Conservation (phyloP, 1,284 basidiomycete genomes). For the Golubevia pallescens region DNA sequence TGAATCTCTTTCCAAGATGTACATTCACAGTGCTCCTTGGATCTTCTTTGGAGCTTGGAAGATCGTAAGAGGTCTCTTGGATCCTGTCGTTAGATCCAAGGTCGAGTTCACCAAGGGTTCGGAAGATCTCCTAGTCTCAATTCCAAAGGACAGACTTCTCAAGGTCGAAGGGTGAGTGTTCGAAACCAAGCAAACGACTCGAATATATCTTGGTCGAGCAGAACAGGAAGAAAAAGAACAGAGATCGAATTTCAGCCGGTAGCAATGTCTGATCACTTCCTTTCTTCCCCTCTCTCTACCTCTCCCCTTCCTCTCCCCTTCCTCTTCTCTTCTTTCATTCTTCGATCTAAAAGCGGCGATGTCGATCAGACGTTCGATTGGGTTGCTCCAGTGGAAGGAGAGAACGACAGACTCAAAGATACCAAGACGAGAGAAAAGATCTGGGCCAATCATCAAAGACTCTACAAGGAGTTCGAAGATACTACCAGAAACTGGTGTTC, state of each 20-base stretch:
- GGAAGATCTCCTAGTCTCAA: conserved; percentile 16
- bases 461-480: conserved; percentile 47
- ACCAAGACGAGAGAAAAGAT: conserved; percentile 35
- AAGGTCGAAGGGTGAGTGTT: background rate
- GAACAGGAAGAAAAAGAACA: too few species aligned
- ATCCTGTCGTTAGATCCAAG: conserved; percentile 21
- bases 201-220: too few species aligned
- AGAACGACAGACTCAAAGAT: conserved; percentile 40
- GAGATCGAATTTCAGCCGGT: too few species aligned
- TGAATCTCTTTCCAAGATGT: conserved; percentile 51
- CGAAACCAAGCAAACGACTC: background rate
- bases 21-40: conserved; percentile 58
- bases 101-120: conserved; percentile 27
- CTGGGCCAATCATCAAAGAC: conserved; percentile 36
- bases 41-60: conserved; percentile 61
- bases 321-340: conserved; percentile 18
- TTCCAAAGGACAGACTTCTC: conserved; percentile 44
- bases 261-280: too few species aligned
- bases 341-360: conserved; percentile 25
- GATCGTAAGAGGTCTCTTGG: conserved; percentile 4
- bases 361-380: conserved; percentile 35
- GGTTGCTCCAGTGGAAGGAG: conserved; percentile 36
- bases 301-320: too few species aligned
- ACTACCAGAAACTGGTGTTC: conserved; percentile 46
- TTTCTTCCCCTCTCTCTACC: too few species aligned